Conservation (phyloP, 2,329 filamentous ascomycete genomes). For the Ophiosphaerella herpotricha region DNA sequence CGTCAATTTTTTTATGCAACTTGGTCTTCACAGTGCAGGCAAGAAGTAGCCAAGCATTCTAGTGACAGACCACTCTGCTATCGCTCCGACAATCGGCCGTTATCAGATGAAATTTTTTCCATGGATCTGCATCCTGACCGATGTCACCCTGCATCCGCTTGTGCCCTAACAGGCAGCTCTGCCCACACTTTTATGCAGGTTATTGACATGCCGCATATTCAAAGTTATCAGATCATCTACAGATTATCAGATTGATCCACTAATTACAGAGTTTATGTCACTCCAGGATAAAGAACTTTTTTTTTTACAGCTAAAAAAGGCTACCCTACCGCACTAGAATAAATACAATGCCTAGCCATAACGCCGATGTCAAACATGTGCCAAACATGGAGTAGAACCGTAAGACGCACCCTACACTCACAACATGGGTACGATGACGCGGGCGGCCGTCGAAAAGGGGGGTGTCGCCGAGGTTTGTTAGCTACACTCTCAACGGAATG, state of each 20-base stretch:
- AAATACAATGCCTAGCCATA: slow-evolving; percentile 1
- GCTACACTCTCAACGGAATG: slow-evolving; percentile 9
- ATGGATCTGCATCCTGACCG: slow-evolving; percentile 1
- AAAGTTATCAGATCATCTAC: slow-evolving; percentile 41
- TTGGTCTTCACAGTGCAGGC: slow-evolving; percentile 6
- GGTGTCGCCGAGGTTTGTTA: slow-evolving; percentile 10
- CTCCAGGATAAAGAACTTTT: slow-evolving; percentile 11
- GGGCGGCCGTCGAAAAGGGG: slow-evolving; percentile 16
- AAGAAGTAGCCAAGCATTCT: slow-evolving; percentile 2
- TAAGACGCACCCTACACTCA: slow-evolving; percentile 8
- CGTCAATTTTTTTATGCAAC: slow-evolving; percentile 11
- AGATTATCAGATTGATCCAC: slow-evolving; percentile 40
- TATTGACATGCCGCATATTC: slow-evolving; percentile 8
- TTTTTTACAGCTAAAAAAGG: slow-evolving; percentile 28
- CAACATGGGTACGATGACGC: slow-evolving; percentile 23
- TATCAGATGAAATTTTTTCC: slow-evolving; percentile 32
- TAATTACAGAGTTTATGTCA: slow-evolving; percentile 19
- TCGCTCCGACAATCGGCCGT: slow-evolving; percentile 33
- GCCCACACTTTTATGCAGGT: slow-evolving; percentile 8
- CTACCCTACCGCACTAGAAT: slow-evolving; percentile 20
- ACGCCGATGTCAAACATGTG: neutral
- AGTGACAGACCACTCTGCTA: neutral
- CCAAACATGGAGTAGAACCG: neutral
- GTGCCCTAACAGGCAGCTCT: slow-evolving; percentile 26
- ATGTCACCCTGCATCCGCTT: slow-evolving; percentile 31